Evolutionary conservation across 768 basidiomycete genomes (phyloP).

Genomic region (Suillus discolor): DNA sequence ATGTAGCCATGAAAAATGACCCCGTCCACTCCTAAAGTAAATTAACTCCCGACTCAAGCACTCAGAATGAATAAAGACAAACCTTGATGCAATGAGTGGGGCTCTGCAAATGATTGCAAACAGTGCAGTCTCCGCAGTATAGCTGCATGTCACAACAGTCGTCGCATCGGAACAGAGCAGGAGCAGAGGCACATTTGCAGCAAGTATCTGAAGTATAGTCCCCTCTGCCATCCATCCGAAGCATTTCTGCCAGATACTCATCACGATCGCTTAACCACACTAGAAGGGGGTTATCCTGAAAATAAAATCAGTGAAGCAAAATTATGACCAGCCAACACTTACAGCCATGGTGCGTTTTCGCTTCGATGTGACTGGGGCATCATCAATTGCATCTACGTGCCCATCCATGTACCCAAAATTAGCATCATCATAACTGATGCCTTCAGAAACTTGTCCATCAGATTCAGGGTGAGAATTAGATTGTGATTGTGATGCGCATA

Average conservation of each 20-base stretch:
- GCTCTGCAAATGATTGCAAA: neutral
- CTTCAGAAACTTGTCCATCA: neutral
- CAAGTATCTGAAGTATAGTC: neutral
- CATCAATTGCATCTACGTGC: too few species aligned
- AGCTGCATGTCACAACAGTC: slow-evolving; percentile 5
- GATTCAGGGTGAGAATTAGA: neutral
- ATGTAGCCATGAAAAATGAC: slow-evolving; percentile 14
- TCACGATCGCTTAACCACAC: slow-evolving; percentile 9
- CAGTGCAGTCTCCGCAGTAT: slow-evolving; percentile 1
- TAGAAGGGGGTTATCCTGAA: neutral
- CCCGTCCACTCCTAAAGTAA: slow-evolving; percentile 22
- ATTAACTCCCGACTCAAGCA: neutral
- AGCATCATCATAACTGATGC: neutral
- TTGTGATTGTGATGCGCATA: neutral
- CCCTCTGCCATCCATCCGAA: slow-evolving; percentile 10
- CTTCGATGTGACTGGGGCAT: too few species aligned
- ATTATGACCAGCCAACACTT: slow-evolving; percentile 2
- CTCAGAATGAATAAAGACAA: neutral
- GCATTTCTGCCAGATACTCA: slow-evolving; percentile 9
- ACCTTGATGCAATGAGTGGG: slow-evolving; percentile 14
- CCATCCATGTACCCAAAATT: neutral
- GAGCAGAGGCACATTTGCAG: neutral
- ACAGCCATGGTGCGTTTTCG: neutral
- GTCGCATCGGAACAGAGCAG: neutral
- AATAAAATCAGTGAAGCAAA: too few species aligned